A percentile compares a stretch with the other conserved stretches of the same genome.
These are phyloP conservation scores for Besnoitia besnoiti DNA, from an alignment of 169 alveolate species.

Conservation along the genomic window DNA sequence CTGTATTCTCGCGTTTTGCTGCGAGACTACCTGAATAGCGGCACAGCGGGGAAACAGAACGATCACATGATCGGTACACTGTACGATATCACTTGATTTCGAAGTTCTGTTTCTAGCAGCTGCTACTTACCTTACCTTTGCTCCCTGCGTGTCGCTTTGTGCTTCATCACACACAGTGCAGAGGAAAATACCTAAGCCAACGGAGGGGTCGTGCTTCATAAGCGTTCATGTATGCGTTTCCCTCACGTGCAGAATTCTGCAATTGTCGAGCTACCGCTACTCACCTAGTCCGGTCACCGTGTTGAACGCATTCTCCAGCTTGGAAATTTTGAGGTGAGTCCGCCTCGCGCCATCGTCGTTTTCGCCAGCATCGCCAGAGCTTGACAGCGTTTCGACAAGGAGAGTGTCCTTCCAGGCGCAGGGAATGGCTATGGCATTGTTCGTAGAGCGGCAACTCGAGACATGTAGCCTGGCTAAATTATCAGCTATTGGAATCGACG, in stretches of 20 bases:
- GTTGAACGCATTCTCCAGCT: constrained; percentile 27
- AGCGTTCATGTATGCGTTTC: no score
- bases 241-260: no score
- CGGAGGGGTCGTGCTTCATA: no score
- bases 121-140: no score
- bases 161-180: no score
- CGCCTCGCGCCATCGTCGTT: neutral
- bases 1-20: neutral
- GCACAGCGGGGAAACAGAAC: neutral
- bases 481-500: constrained; percentile 15
- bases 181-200: no score
- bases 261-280: no score
- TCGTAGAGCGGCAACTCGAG: neutral
- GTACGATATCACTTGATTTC: no score
- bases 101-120: no score
- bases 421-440: neutral
- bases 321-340: neutral
- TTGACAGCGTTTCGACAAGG: neutral
- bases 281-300: constrained; percentile 36
- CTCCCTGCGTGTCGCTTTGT: no score
- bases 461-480: neutral
- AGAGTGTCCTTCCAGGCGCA: neutral
- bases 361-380: neutral
- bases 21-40: neutral
- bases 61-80: no score